phyloP scores from a whole-genome alignment of 305 asterid species.

The Fraxinus paxiana region DNA sequence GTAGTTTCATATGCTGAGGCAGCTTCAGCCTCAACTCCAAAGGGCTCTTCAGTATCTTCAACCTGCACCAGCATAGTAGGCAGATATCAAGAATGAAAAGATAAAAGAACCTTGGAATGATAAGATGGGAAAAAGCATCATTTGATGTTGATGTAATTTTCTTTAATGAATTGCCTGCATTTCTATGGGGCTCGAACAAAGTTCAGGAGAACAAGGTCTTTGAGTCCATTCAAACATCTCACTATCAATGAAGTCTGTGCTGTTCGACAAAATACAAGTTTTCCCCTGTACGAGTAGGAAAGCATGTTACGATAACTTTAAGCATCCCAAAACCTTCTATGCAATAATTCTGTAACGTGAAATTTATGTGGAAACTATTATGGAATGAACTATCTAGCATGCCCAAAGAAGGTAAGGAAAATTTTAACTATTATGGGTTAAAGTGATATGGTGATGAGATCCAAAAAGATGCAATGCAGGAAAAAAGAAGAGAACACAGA shows the following conservation, averaged over 20 bases:
- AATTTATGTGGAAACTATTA: not conserved
- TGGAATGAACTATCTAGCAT: not conserved
- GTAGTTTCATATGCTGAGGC: conserved; percentile 19
- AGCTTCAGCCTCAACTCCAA: conserved; percentile 24
- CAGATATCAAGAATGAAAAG: conserved; percentile 3
- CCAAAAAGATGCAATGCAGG: not conserved
- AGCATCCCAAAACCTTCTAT: not conserved
- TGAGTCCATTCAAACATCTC: conserved; percentile 99
- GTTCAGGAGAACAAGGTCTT: conserved; percentile 91
- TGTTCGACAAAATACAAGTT: conserved; percentile 22
- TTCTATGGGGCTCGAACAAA: conserved; percentile 52
- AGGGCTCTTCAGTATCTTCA: conserved; percentile 34
- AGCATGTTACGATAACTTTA: conserved; percentile 1
- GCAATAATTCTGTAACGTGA: not conserved
- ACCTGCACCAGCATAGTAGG: conserved; percentile 33
- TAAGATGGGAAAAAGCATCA: conserved; percentile 4
- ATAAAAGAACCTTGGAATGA: conserved; percentile 1
- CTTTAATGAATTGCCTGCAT: conserved; percentile 43
- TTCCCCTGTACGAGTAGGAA: conserved; percentile 39
- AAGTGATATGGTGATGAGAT: not conserved
- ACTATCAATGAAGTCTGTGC: conserved; percentile 56
- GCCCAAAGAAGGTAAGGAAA: not conserved
- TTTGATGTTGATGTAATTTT: conserved; percentile 6
- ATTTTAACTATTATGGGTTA: not conserved
- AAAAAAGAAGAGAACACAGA: not conserved